Evolutionary conservation across 306 rosid species (phyloP).

Genomic region (Cicer cuneatum): DNA sequence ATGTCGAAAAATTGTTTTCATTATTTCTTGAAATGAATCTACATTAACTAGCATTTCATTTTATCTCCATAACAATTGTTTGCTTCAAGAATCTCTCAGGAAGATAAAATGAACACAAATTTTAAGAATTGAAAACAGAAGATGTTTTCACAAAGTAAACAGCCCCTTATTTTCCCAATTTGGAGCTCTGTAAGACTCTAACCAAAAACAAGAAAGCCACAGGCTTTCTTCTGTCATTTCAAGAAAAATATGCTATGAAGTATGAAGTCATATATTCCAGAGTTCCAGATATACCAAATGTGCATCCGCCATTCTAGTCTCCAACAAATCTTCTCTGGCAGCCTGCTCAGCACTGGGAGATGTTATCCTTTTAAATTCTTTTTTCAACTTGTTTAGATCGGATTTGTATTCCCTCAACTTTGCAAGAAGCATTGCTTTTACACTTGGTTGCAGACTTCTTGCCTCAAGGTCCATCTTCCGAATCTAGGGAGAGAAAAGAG

Average conservation of each 20-base stretch:
- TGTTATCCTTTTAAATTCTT: slow-evolving; percentile 74
- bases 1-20: no score
- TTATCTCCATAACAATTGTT: no score
- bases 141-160: no score
- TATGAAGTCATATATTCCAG: slow-evolving; percentile 26
- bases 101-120: no score
- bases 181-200: slow-evolving; percentile 29
- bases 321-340: slow-evolving; percentile 79
- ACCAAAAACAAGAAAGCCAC: slow-evolving; percentile 30
- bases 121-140: no score
- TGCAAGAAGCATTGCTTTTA: slow-evolving; percentile 79
- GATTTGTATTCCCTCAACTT: slow-evolving; percentile 91
- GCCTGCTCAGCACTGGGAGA: slow-evolving; percentile 76
- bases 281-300: slow-evolving; percentile 62
- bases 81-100: no score
- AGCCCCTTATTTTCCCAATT: not conserved
- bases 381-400: slow-evolving; percentile 77
- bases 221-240: slow-evolving; percentile 10
- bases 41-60: no score
- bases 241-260: slow-evolving; percentile 35
- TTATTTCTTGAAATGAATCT: no score
- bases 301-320: slow-evolving; percentile 61
- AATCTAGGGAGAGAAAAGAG: slow-evolving; percentile 53
- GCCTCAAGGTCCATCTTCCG: slow-evolving; percentile 95
- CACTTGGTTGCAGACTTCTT: slow-evolving; percentile 84